Percentiles rank a stretch among this genome's conserved stretches.
These are phyloP conservation scores for Candida wancherniae DNA, from an alignment of 805 yeast species.

Conservation along the genomic window DNA sequence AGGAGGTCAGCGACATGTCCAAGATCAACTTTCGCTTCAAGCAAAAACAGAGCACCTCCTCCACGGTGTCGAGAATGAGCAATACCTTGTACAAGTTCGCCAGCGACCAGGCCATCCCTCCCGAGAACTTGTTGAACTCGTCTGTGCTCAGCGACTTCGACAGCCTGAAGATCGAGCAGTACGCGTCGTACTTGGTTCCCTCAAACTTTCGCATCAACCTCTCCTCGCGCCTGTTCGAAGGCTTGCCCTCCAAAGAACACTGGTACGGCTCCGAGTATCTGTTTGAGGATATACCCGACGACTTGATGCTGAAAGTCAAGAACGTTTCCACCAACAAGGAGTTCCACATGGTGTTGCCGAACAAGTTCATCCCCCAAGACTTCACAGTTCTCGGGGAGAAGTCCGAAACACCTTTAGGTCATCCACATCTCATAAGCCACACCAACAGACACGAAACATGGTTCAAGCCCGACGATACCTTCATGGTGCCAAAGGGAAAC, in stretches of 20 bases:
- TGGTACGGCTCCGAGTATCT: conserved; percentile 91
- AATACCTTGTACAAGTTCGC: conserved; percentile 49
- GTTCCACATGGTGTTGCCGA: conserved; percentile 63
- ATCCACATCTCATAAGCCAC: conserved; percentile 59
- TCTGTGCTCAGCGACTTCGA: conserved; percentile 56
- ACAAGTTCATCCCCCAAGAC: conserved; percentile 77
- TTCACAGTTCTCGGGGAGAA: conserved; percentile 54
- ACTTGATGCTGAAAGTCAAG: conserved; percentile 31
- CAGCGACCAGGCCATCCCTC: conserved; percentile 46
- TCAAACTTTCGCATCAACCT: conserved; percentile 59
- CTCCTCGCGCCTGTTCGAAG: conserved; percentile 47
- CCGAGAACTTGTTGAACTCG: conserved; percentile 55
- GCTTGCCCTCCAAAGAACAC: conserved; percentile 50
- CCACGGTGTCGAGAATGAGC: conserved; percentile 69
- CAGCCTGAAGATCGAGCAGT: conserved; percentile 47
- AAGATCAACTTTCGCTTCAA: conserved; percentile 69
- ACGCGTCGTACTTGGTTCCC: conserved; percentile 46
- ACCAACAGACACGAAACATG: conserved; percentile 57
- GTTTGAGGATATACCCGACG: conserved; percentile 38
- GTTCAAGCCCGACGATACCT: conserved; percentile 87
- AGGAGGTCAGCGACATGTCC: conserved; percentile 69
- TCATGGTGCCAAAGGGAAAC: conserved; percentile 82
- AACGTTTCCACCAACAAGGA: conserved; percentile 21
- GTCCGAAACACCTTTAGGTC: conserved; percentile 34
- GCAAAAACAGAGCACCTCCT: conserved; percentile 69